phyloP scores from a whole-genome alignment of 441 rosid genomes.

The Theobroma grandiflorum region DNA sequence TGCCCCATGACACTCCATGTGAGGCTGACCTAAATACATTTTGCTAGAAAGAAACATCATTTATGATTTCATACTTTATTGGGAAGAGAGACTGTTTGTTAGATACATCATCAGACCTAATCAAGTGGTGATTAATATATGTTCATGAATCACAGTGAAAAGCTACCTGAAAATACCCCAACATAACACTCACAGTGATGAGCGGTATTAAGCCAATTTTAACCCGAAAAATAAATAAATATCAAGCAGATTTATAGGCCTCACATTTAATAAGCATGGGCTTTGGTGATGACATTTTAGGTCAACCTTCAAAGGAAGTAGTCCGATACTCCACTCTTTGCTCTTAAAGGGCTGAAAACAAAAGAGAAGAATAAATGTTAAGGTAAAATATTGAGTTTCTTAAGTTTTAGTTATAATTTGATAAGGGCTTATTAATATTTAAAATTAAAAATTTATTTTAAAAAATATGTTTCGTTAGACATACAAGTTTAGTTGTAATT shows the following conservation, averaged over 20 bases:
- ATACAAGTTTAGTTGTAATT: too few relatives aligned
- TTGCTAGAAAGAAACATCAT: background rate
- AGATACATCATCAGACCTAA: conserved; percentile 3
- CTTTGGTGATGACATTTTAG: background rate
- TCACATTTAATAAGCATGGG: conserved; percentile 8
- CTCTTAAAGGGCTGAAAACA: background rate
- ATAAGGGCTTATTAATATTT: too few relatives aligned
- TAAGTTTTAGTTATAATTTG: too few relatives aligned
- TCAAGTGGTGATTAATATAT: background rate
- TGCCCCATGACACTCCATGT: conserved; percentile 1
- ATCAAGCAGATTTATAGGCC: background rate
- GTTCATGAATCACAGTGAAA: background rate
- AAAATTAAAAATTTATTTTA: too few relatives aligned
- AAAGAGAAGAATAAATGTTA: background rate
- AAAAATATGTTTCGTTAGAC: too few relatives aligned
- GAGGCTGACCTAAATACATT: conserved; percentile 12
- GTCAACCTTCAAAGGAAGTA: background rate
- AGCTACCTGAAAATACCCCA: background rate
- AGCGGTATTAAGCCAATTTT: background rate
- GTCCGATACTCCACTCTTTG: background rate
- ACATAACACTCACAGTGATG: background rate
- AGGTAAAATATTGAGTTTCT: too few relatives aligned
- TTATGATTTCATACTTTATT: conserved; percentile 12
- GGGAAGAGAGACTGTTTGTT: background rate
- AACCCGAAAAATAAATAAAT: background rate